Evolutionary conservation across 495 filamentous ascomycete species (phyloP), one percentile per base, ranked within the genome.

Genomic region (Xanthoparmelia taractica): DNA sequence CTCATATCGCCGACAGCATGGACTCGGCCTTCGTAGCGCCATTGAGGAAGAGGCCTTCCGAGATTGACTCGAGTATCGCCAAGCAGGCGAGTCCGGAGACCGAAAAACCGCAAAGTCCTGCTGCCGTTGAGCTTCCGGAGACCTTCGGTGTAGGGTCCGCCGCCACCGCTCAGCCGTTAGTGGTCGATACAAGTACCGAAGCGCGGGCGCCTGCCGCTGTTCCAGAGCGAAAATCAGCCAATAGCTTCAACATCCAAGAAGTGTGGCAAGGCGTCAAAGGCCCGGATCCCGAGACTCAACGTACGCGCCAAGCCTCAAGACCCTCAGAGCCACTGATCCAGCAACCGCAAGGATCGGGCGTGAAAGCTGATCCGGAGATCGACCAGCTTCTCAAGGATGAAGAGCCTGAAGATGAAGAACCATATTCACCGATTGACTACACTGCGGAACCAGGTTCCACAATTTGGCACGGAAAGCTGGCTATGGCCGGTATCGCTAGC

Each of bases 371-470:
- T 73, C 83, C 90, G 20, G 94, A 98, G 64, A 91, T 98, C 48
- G 94, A 98, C 73, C 83, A 89, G 58, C 76, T 98, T 55, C 80
- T 98, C 7, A 85, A 90, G 68, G 92, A 96, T 64, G 87, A 90
- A 58, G 91, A 91, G 54, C 81, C 84, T n/a, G 84, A 83, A 33
- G 87, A 92, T 25, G 93, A 91, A 12, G 89, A 90, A 8, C 87
- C 89, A 8, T 96, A 96, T 73, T 95, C 90, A 3, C 92, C 92
- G 0, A 82, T 85, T 55, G 86, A 89, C 41, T 85, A 84, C 63
- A 58, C 61, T 15, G 81, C 84, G 33, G 89, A 93, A 63, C 77
- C 80, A 20, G 77, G 76, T 4, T 70, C 79, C 38, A 76, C 81
- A 31, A 78, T 91, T 54, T 98, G 94, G 94, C 85, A 83, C 60